These are phyloP conservation scores for Fusarium mangiferae DNA, from an alignment of 2,329 filamentous ascomycete species.

Conservation along the genomic window DNA sequence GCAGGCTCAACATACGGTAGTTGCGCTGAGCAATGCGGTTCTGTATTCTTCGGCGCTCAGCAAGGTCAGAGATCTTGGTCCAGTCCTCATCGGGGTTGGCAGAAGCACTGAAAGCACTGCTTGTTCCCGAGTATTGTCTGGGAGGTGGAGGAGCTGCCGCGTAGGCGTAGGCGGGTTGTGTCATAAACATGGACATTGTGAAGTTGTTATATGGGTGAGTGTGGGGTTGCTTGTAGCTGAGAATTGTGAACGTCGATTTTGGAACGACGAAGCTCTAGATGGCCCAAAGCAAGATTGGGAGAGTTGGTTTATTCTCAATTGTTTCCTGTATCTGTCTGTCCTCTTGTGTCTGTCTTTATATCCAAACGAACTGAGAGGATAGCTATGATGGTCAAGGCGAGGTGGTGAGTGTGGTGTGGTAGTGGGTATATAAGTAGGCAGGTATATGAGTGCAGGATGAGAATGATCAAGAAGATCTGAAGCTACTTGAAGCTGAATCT, in stretches of 20 bases:
- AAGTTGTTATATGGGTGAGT: slow-evolving; percentile 18
- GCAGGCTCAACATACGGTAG: slow-evolving; percentile 75
- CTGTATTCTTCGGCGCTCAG: slow-evolving; percentile 92
- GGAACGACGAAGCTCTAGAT: slow-evolving; percentile 29
- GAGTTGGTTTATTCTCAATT: slow-evolving; percentile 18
- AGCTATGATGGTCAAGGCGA: slow-evolving; percentile 8
- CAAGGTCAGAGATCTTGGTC: slow-evolving; percentile 98
- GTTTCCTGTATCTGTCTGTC: slow-evolving; percentile 22
- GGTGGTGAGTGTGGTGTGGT: slow-evolving; percentile 7
- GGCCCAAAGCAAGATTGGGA: slow-evolving; percentile 19
- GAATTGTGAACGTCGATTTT: slow-evolving; percentile 20
- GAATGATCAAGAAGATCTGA: slow-evolving; percentile 27
- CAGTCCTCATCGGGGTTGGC: slow-evolving; percentile 98
- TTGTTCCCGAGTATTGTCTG: slow-evolving; percentile 80
- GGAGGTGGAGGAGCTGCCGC: slow-evolving; percentile 53
- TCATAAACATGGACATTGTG: slow-evolving; percentile 52
- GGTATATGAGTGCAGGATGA: slow-evolving; percentile 12
- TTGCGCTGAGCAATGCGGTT: slow-evolving; percentile 98
- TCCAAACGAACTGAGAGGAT: slow-evolving; percentile 24
- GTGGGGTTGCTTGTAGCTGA: slow-evolving; percentile 11
- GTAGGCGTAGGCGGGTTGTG: slow-evolving; percentile 50
- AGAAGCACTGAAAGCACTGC: slow-evolving; percentile 93
- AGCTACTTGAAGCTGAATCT: slow-evolving; percentile 29
- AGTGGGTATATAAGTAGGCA: slow-evolving; percentile 15
- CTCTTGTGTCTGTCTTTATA: slow-evolving; percentile 30